Base-by-base conservation (phyloP, 768 basidiomycete species). In the Rhodocollybia butyracea region DNA sequence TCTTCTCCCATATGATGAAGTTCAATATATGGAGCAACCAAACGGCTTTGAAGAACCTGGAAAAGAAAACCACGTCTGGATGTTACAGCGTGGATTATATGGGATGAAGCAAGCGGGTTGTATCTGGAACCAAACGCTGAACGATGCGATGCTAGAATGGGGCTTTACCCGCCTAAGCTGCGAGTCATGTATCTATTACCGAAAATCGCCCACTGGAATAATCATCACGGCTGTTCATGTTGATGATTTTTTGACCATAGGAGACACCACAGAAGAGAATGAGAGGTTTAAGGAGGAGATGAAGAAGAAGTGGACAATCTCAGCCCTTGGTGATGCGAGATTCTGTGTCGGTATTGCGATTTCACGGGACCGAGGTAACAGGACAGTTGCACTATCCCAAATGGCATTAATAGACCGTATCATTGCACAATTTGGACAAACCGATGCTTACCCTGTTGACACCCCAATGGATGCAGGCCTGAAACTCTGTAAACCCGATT, bases 221-320 rank as follows among this genome's bases (percentile, higher is more conserved):
- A 56, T 72, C 6, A 60, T 78, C 11, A 47, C 70, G 0, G 63
- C 60, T 0, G 63, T 75, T 2, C 68, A 75, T 45, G 70, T 78
- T 5, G 68, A 77, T 46, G 72, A 73, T 48, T 65, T 70, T 42
- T 46, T 70, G 0, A 51, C 56, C 1, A 63, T 63, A 3, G 59
- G 64, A 0, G 56, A 51, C 43, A 57, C 61, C 15, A 43, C 27
- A 30, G 45, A 22, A 0, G 62, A 54, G 1, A 57, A 58, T 22
- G 38, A 57, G 1, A 15, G 36, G 10, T 66, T 72, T 60, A 70
- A 70, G 46, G 57, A n/a, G n/a, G n/a, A n/a, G n/a, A n/a, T n/a
- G n/a, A n/a, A n/a, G n/a, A n/a, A n/a, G n/a, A n/a, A n/a, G n/a
- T n/a, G n/a, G n/a, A n/a, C n/a, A n/a, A n/a, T n/a, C n/a, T n/a